Base-by-base conservation (phyloP, 371 early-diverging fungal species). In the Mucor lusitanicus region DNA sequence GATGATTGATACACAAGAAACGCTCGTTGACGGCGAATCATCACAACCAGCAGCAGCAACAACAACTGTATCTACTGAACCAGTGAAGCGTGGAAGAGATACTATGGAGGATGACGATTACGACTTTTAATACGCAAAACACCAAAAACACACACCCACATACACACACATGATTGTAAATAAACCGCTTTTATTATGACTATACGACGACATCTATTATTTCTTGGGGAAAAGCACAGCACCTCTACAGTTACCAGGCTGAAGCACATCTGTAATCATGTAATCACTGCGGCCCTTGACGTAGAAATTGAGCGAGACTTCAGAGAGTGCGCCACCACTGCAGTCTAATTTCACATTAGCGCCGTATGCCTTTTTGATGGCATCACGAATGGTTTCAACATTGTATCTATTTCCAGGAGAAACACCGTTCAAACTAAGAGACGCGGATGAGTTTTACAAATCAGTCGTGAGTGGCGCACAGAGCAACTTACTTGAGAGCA, bases 51-150 rank as follows among this genome's bases (percentile, higher is more conserved):
- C 46, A 2, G 17, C 50, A 50, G 23, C 21, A 17, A 40, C 60
- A 17, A 23, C 28, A 50, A 50, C 48, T 21, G 44, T 35, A 59
- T 48, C 65, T 28, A 28, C 21, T 23, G 35, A 64, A 44, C 56
- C 27, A 32, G 19, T 54, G 12, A 79, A 80, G 30, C 70, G 80
- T 39, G 70, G 72, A 53, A 64, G 80, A 46, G 81, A 80, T n/a
- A 66, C 64, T 3, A 73, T 79, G 74, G 82, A 83, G 60, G 83
- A 83, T 54, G 83, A 83, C 63, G 81, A 83, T 62, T 83, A 83
- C 62, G 83, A 83, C 48, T 80, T 79, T 65, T 79, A 69, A 66
- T 12, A 23, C 7, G 21, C 23, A 11, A 37, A 8, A 37, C 37
- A 13, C 19, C n/a, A 21, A 15, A n/a, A n/a, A n/a, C n/a, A n/a